Percentiles rank a stretch among this genome's conserved stretches.
These are phyloP conservation scores for Umbelopsis isabellina DNA, from an alignment of 192 early-diverging fungal species.

Conservation along the genomic window DNA sequence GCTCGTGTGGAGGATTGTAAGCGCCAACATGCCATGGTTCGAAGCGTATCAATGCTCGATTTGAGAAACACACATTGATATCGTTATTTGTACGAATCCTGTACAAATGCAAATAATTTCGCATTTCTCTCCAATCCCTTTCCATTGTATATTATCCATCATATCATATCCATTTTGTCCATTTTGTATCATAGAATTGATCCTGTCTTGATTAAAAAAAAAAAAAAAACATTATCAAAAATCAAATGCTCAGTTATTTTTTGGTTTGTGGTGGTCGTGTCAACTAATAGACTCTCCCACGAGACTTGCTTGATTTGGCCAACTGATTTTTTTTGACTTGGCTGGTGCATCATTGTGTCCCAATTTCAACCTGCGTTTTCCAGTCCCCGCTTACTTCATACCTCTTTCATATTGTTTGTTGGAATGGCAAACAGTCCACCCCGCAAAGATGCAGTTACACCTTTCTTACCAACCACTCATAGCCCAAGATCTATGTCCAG, in stretches of 20 bases:
- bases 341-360: neutral
- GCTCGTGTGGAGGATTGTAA: slow-evolving; percentile 45
- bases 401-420: neutral
- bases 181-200: slow-evolving; percentile 3
- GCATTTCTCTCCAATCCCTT: neutral
- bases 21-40: neutral
- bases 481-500: neutral
- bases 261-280: neutral
- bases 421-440: slow-evolving; percentile 10
- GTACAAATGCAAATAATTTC: too few species aligned
- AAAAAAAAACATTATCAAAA: neutral
- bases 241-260: neutral
- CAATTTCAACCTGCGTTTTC: neutral
- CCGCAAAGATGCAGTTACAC: neutral
- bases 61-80: too few species aligned
- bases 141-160: slow-evolving; percentile 10
- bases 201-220: neutral
- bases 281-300: neutral
- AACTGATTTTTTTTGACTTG: neutral
- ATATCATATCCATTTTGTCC: neutral
- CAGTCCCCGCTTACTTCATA: neutral
- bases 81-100: too few species aligned
- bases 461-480: neutral
- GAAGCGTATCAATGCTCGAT: too few species aligned
- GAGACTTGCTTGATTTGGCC: slow-evolving; percentile 4